Base-by-base conservation (phyloP, 768 basidiomycete species). In the Basidioascus undulatus region DNA sequence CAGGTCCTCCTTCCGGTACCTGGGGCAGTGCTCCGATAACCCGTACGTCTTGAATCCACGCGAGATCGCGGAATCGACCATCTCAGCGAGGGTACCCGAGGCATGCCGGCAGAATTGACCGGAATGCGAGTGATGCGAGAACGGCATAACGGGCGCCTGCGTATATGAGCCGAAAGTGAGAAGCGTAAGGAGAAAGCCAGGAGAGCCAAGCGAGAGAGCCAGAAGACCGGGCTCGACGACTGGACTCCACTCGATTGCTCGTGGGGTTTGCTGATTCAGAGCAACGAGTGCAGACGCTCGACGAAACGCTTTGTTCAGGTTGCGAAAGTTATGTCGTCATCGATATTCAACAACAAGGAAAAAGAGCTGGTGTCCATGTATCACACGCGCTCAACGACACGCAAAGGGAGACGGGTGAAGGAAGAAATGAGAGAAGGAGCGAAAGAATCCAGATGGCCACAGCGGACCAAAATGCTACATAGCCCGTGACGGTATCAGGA, bases 101-200 rank as follows among this genome's bases (percentile, higher is more conserved):
- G 83, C 89, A 53, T 94, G 87, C 47, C 71, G 74, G 63, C 87
- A 89, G 60, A 86, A 89, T 52, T 87, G 75, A 24, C 86, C 84
- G 1, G 82, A 89, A 53, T 92, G 84, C 16, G 79, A 83, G 58
- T 86, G 83, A 54, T 82, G 81, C 13, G 38, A 40, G 33, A 45
- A 32, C 3, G 44, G 40, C 46, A 47, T 47, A n/a, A n/a, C n/a
- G n/a, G n/a, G n/a, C n/a, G 10, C 10, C 30, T 31, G 30, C n/a
- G 10, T 31, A 31, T n/a, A 31, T 31, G 30, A 10, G 30, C 21
- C 28, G 15, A 32, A 23, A n/a, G n/a, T n/a, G n/a, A n/a, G n/a
- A n/a, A n/a, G n/a, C n/a, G n/a, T n/a, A n/a, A n/a, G n/a, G n/a
- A n/a, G n/a, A n/a, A n/a, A n/a, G n/a, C n/a, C n/a, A n/a, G n/a